Base-by-base conservation (phyloP, 2,329 filamentous ascomycete species). In the Trichophyton schoenleinii region DNA sequence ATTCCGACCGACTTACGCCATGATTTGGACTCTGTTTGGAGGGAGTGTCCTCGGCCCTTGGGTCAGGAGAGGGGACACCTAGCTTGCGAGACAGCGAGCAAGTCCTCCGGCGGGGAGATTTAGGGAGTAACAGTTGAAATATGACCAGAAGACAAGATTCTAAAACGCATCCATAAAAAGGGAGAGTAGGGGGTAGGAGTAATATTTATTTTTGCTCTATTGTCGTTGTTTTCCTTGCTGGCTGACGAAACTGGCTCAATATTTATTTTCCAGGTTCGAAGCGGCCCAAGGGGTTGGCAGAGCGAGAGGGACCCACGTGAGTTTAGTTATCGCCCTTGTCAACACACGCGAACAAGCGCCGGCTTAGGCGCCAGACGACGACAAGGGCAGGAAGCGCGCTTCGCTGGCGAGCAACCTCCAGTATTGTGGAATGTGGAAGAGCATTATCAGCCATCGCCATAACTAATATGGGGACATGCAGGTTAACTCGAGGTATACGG, bases 1-100 rank as follows among this genome's bases (percentile, higher is more conserved):
- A 41, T 64, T 64, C 61, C 5, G 22, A 13, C 13, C 63, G 49
- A 76, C 78, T 74, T 69, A 80, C 78, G 78, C 77, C 78, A 80
- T 80, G 64, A 9, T 63, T 57, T 41, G 34, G 34, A 7, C 8
- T 31, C 53, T 44, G 4, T 34, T 53, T 31, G n/a, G 49, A 25
- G 38, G 55, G 22, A 22, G 22, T 6, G 55, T 42, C 31, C 28
- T 44, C 38, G 55, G 55, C 31, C 15, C 18, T 34, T 13, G 31
- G 34, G 15, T n/a, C 13, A 31, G 20, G 55, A 58, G 11, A 58
- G 34, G 18, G 31, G 55, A 34, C 34, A 38, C 34, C 34, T 7
- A 28, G 55, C 34, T 28, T 31, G 55, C 55, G 22, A 31, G 28
- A 31, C 6, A 31, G 13, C 13, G 22, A 53, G 22, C 11, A 9